Evolutionary conservation across 202 grass and related monocot species (phyloP).

Genomic region (Eragrostis tef): DNA sequence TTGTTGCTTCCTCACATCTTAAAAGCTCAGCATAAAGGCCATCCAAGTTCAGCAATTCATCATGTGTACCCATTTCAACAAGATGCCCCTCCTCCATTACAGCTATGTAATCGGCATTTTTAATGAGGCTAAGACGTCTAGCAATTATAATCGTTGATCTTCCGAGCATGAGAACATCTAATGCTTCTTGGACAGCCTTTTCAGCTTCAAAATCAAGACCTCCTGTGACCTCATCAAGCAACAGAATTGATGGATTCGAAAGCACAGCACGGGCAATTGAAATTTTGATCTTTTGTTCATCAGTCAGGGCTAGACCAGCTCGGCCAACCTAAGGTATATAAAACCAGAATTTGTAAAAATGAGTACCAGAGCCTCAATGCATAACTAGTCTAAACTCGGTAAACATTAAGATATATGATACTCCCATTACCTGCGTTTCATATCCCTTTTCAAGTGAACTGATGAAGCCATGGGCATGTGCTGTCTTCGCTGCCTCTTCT

Average conservation of each 20-base stretch:
- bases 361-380: conserved; percentile 23
- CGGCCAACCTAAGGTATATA: conserved; percentile 68
- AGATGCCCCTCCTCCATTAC: conserved; percentile 98
- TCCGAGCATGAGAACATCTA: conserved; percentile 99
- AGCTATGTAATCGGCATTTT: conserved; percentile 98
- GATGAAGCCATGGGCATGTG: conserved; percentile 90
- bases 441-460: conserved; percentile 97
- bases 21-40: conserved; percentile 95
- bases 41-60: conserved; percentile 87
- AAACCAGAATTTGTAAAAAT: conserved; percentile 44
- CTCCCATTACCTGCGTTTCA: conserved; percentile 73
- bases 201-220: conserved; percentile 99
- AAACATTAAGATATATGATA: conserved; percentile 21
- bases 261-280: conserved; percentile 94
- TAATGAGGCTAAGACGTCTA: conserved; percentile 88
- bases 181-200: conserved; percentile 89
- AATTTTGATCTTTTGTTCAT: conserved; percentile 99
- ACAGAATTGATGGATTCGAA: conserved; percentile 88
- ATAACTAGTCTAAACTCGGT: conserved; percentile 18
- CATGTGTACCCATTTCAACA: conserved; percentile 98
- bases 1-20: conserved; percentile 95
- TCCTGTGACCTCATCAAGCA: conserved; percentile 97
- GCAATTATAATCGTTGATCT: conserved; percentile 99
- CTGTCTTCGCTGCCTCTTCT: conserved; percentile 95
- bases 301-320: conserved; percentile 79